Percentiles rank a stretch among this genome's conserved stretches.
phyloP scores from a whole-genome alignment of 345 rosid species.

The Leavenworthia alabamica region DNA sequence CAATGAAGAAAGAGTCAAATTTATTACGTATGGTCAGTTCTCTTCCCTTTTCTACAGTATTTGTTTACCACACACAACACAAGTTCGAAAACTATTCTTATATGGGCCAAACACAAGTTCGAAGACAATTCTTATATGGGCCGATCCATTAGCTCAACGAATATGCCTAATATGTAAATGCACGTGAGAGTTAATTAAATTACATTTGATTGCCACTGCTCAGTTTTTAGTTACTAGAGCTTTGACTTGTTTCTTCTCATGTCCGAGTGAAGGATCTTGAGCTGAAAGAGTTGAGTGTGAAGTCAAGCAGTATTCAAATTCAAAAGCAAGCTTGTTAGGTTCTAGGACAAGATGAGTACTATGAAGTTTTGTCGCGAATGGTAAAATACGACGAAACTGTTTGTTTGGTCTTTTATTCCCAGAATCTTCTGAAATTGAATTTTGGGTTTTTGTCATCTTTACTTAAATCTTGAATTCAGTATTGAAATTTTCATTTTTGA shows the following conservation, averaged over 20 bases:
- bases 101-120: no score
- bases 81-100: not conserved
- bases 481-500: not conserved
- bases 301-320: not conserved
- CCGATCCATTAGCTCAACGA: constrained; percentile 15
- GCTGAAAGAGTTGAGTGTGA: not conserved
- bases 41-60: not conserved
- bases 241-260: not conserved
- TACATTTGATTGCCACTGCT: not conserved
- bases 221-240: constrained; percentile 3
- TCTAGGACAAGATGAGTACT: constrained; percentile 59
- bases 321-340: not conserved
- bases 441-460: not conserved
- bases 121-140: not conserved
- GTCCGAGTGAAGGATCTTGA: constrained; percentile 20
- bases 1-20: constrained; percentile 31
- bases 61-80: not conserved
- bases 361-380: constrained; percentile 89
- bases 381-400: constrained; percentile 28
- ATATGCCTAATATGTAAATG: not conserved
- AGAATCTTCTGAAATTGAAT: not conserved
- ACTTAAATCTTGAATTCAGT: not conserved
- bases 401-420: not conserved
- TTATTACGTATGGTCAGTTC: constrained; percentile 8
- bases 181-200: not conserved